Evolutionary conservation across 768 basidiomycete genomes (phyloP), one percentile per base, ranked within the genome.

Genomic region (Butyriboletus loyo): DNA sequence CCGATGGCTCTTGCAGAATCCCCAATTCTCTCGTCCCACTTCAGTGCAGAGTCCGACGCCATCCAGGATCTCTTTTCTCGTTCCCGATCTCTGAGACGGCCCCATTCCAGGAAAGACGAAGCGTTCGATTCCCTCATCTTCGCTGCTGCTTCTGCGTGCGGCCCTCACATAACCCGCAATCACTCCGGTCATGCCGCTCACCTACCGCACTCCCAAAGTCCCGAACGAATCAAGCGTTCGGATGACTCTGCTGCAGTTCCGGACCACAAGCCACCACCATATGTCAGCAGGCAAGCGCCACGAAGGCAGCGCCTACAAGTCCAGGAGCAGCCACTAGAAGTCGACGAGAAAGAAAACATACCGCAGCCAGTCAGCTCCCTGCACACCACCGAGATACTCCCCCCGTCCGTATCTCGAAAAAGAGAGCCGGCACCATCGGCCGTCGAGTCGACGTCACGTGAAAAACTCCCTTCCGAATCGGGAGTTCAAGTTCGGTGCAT

Each of bases 121-220:
- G 80, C 82, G 0, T 77, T 93, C 36, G 90, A 93, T 64, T 86
- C 90, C 19, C 74, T 93, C 7, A 74, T 93, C 48, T 79, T 93
- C 49, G 89, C 88, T 27, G 86, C 87, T 0, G 89, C 84, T 7
- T 77, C 80, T 10, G 84, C 87, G 0, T 85, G 87, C 1, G 85
- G 84, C 5, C 86, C 88, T 10, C 81, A 89, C 55, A 78, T 88
- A 50, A 93, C 92, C 35, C 79, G 89, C 40, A 90, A 93, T 61
- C 92, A 95, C 67, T 90, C 88, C 63, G 80, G 85, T 44, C 92
- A 95, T 67, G 86, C 87, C 61, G 83, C 86, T 68, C 84, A 84
- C 60, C 32, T 49, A 1, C 85, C 86, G 0, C 79, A 80, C 37
- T 28, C 58, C 4, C 56, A 63, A 14, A 40, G 17, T 24, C 79